phyloP scores from a whole-genome alignment of 345 rosid species.

The Microcos paniculata region DNA sequence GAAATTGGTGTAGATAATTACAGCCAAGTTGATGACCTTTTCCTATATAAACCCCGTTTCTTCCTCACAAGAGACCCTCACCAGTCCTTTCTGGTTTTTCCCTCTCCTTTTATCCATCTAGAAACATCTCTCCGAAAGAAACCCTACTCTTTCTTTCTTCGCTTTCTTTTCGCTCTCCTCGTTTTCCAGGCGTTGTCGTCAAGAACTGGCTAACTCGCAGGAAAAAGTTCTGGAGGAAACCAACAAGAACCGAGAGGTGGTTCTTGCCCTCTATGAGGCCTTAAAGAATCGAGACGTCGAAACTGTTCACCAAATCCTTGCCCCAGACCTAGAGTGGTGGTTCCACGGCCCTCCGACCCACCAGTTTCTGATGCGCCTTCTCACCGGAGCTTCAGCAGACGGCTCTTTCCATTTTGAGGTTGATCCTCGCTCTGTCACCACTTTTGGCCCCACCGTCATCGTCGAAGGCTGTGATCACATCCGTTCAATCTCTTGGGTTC shows the following conservation, averaged over 20 bases:
- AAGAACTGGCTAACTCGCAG: slow-evolving; percentile 74
- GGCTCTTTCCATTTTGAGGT: slow-evolving; percentile 42
- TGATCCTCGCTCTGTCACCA: slow-evolving; percentile 41
- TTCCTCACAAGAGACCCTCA: neutral
- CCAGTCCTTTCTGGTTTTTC: slow-evolving; percentile 18
- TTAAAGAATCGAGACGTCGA: slow-evolving; percentile 69
- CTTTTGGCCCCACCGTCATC: slow-evolving; percentile 69
- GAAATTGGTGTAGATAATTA: neutral
- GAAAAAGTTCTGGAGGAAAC: slow-evolving; percentile 56
- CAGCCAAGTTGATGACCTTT: neutral
- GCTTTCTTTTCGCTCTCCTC: neutral
- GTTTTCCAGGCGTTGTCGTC: neutral
- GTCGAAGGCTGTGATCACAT: slow-evolving; percentile 76
- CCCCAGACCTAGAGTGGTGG: slow-evolving; percentile 97
- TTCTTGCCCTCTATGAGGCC: slow-evolving; percentile 87
- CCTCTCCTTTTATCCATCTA: too few relatives aligned
- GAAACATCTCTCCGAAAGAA: neutral
- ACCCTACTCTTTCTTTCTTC: neutral
- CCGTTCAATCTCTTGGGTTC: slow-evolving; percentile 77
- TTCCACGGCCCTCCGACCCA: slow-evolving; percentile 97
- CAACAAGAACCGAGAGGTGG: slow-evolving; percentile 72
- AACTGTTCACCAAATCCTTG: slow-evolving; percentile 69
- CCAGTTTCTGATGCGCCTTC: slow-evolving; percentile 97
- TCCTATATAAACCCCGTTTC: slow-evolving; percentile 23
- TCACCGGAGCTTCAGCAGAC: slow-evolving; percentile 58